Evolutionary conservation across 2,329 filamentous ascomycete genomes (phyloP).

Genomic region (Passalora sequoiae): DNA sequence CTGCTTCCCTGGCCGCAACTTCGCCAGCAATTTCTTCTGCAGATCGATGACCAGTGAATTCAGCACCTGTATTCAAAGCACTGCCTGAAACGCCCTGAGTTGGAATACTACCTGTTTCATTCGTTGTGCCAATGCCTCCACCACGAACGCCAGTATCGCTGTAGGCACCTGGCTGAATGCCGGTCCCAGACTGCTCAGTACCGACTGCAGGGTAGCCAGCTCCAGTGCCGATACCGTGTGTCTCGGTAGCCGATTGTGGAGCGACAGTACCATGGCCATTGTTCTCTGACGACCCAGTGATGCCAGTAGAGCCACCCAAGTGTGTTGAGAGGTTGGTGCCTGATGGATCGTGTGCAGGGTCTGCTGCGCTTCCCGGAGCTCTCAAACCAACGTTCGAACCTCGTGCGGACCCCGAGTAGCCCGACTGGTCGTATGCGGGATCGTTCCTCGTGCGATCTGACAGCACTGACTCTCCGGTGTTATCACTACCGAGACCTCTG

Average conservation of each 20-base stretch:
- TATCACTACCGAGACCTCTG: too few relatives aligned
- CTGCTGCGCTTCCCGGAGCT: neutral
- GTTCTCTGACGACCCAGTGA: neutral
- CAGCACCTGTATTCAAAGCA: neutral
- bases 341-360: neutral
- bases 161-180: neutral
- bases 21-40: neutral
- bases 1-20: neutral
- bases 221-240: neutral
- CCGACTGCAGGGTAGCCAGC: neutral
- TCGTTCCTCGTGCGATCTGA: neutral
- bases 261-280: neutral
- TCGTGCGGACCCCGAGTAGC: too few relatives aligned
- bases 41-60: slow-evolving; percentile 1
- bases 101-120: neutral
- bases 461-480: too few relatives aligned
- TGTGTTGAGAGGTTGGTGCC: neutral
- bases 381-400: neutral
- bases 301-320: neutral
- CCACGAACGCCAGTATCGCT: neutral
- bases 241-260: neutral
- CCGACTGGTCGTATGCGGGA: neutral
- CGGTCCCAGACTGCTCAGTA: neutral
- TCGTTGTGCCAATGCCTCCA: slow-evolving; percentile 1
- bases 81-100: neutral